Percentiles rank a stretch among this genome's conserved stretches.
Evolutionary conservation across 768 basidiomycete genomes (phyloP).

Genomic region (Pleurotus cornucopiae): DNA sequence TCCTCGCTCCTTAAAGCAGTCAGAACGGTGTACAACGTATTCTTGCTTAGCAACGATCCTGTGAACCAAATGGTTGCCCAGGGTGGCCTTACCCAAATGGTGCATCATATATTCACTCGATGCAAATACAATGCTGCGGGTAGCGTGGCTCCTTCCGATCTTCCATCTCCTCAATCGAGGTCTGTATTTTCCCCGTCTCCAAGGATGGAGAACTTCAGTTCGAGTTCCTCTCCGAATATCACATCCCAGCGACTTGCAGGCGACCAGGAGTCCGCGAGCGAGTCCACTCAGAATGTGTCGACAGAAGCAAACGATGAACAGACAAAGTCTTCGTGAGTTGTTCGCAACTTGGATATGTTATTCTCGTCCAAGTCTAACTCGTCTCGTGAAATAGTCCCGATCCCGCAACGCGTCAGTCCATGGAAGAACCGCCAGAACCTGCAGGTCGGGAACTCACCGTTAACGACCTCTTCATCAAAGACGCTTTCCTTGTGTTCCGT

Average conservation of each 20-base stretch:
- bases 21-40: slow-evolving; percentile 97
- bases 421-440: slow-evolving; percentile 26
- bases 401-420: slow-evolving; percentile 4
- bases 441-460: slow-evolving; percentile 46
- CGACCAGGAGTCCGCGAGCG: background rate
- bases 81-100: slow-evolving; percentile 96
- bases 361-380: background rate
- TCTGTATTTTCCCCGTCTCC: slow-evolving; percentile 6
- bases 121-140: slow-evolving; percentile 42
- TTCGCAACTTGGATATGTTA: too few relatives aligned
- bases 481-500: slow-evolving; percentile 96
- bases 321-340: too few relatives aligned
- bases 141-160: slow-evolving; percentile 16
- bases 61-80: slow-evolving; percentile 98
- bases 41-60: slow-evolving; percentile 82
- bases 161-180: slow-evolving; percentile 15
- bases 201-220: slow-evolving; percentile 11
- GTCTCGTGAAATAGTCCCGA: slow-evolving; percentile 9
- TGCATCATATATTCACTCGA: slow-evolving; percentile 91
- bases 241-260: background rate
- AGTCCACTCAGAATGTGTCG: background rate
- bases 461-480: slow-evolving; percentile 93
- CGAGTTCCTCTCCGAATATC: slow-evolving; percentile 1
- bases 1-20: slow-evolving; percentile 94
- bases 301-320: background rate